These are phyloP conservation scores for Erucastrum elatum DNA, from an alignment of 345 rosid species.

Conservation along the genomic window DNA sequence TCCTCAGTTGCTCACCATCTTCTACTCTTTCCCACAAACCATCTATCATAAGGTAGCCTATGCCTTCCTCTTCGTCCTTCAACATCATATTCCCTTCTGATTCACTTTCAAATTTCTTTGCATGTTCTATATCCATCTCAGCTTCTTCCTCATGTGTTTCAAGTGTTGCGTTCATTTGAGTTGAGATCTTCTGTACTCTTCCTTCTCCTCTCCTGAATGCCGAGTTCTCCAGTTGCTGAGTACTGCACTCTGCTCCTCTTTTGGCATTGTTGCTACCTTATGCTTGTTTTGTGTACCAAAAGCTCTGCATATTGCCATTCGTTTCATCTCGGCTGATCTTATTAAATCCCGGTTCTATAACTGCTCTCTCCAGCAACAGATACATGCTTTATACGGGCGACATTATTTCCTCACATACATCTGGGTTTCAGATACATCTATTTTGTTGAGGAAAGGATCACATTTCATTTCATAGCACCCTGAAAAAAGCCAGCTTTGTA, in stretches of 20 bases:
- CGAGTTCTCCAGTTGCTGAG: constrained; percentile 18
- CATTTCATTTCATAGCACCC: no score
- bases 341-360: no score
- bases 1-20: constrained; percentile 44
- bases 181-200: constrained; percentile 35
- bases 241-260: constrained; percentile 38
- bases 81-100: constrained; percentile 27
- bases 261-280: constrained; percentile 30
- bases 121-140: constrained; percentile 36
- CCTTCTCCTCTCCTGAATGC: constrained; percentile 48
- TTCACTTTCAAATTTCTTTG: constrained; percentile 36
- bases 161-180: constrained; percentile 5
- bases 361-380: no score
- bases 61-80: constrained; percentile 21
- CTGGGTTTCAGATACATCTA: no score
- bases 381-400: no score
- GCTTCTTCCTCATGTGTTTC: constrained; percentile 19
- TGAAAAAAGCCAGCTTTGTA: no score
- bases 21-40: constrained; percentile 60
- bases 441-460: no score
- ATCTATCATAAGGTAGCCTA: constrained; percentile 50
- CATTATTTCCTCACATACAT: no score
- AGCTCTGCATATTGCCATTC: no score
- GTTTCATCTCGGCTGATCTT: no score
- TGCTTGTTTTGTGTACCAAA: no score